A percentile compares a stretch with the other conserved stretches of the same genome.
Evolutionary conservation across 441 rosid genomes (phyloP).

Genomic region (Populus trichocarpa): DNA sequence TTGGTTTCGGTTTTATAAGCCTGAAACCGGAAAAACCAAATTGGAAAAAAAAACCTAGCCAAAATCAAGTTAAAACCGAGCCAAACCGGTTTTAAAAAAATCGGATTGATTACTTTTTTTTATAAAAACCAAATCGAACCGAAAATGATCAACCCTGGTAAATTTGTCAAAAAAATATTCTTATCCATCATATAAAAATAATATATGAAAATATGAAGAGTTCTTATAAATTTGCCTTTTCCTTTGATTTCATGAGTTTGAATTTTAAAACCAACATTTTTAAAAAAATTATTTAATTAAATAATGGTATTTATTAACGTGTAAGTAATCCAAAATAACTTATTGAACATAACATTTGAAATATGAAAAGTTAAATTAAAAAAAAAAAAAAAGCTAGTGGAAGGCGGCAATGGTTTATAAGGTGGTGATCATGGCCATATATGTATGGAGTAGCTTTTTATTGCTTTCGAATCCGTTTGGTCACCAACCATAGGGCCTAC

Average conservation of each 20-base stretch:
- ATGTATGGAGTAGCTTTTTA: neutral
- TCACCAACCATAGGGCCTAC: constrained; percentile 21
- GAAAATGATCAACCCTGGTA: no score
- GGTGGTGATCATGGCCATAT: neutral
- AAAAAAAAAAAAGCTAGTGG: neutral
- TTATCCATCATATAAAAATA: no score
- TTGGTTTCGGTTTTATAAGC: no score
- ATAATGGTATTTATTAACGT: neutral
- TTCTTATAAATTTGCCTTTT: neutral
- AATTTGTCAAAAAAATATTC: no score
- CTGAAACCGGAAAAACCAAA: no score
- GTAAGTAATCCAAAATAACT: neutral
- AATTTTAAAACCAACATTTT: neutral
- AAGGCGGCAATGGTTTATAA: constrained; percentile 7
- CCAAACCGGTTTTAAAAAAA: no score
- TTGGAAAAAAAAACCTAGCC: no score
- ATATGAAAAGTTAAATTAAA: neutral
- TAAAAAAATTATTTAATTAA: no score
- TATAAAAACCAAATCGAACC: no score
- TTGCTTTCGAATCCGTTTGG: constrained; percentile 15
- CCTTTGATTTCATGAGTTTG: neutral
- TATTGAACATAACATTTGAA: neutral
- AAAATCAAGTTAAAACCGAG: no score
- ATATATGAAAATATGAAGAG: neutral
- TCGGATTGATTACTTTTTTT: no score